phyloP scores from a whole-genome alignment of 768 basidiomycete genomes.

The Auricularia sp. region DNA sequence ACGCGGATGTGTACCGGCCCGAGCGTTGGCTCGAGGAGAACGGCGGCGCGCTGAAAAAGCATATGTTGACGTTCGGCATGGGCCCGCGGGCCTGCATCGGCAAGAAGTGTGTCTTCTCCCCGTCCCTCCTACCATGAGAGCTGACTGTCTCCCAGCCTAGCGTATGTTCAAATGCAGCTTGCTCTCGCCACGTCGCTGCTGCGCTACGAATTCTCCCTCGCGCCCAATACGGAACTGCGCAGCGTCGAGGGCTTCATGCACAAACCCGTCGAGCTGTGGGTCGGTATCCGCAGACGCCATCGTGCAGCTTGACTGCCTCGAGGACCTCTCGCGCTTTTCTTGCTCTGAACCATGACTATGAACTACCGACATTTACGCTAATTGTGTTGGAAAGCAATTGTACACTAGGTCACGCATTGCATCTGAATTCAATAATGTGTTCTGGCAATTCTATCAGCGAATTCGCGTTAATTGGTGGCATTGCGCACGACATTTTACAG shows the following conservation, averaged over 20 bases:
- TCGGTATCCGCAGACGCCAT: not conserved
- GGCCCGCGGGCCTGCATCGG: conserved; percentile 22
- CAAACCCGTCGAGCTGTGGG: conserved; percentile 10
- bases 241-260: conserved; percentile 12
- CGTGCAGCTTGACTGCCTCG: not conserved
- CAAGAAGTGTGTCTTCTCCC: conserved; percentile 3
- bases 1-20: conserved; percentile 23
- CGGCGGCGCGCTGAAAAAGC: conserved; percentile 11
- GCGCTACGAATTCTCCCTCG: conserved; percentile 7
- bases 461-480: no score
- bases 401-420: no score
- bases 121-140: not conserved
- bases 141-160: conserved; percentile 3
- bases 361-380: no score
- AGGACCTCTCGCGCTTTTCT: no score
- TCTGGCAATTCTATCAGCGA: no score
- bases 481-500: no score
- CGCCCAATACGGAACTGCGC: conserved; percentile 2
- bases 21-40: conserved; percentile 27
- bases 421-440: no score
- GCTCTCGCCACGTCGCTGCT: conserved; percentile 9
- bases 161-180: conserved; percentile 10
- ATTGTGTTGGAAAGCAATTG: no score
- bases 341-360: no score
- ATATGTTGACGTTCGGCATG: conserved; percentile 24